Evolutionary conservation across 1,139 yeast species (phyloP), one percentile per base, ranked within the genome.

Genomic region (Blastobotrys serpentis): DNA sequence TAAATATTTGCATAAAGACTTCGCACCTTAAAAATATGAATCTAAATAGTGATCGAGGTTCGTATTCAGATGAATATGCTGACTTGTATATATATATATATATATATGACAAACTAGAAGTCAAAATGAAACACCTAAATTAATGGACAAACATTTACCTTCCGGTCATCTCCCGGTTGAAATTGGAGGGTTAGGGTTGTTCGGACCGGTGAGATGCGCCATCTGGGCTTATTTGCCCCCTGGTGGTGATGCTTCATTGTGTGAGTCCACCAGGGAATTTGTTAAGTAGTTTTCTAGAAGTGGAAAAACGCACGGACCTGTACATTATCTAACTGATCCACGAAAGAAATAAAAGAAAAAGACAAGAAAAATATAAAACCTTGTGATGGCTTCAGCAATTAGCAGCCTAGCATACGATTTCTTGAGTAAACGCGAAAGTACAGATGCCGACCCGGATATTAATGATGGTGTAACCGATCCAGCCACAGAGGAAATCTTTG

Each of bases 401-500:
- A 13, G 38, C 6, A 11, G 32, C 32, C 38, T 44, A 21, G 47
- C 44, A 29, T 44, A 44, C 37, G 19, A 43, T 23, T 30, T 45
- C 37, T 21, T 46, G 10, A 19, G 33, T 16, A 50, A 55, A 36
- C 62, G 71, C 11, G 72, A 68, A 46, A 62, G 67, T 40, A 69
- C 72, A 3, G 72, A 69, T 52, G 72, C 72, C 0, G 72, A 68
- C 52, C 63, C 68, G 4, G 70, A 64, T 42, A 58, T 64, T 29
- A 86, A 78, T 47, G 83, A 79, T 44, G 82, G 80, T 13, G 82
- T 79, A 29, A 76, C 83, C n/a, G 88, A 87, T 61, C 97, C 98
- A 0, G 86, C 89, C n/a, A 83, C 94, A 1, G 96, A 92, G 60
- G 98, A 92, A 67, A 89, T 92, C 60, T 92, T 89, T 66, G 85